Evolutionary conservation across 148 eudicot genomes (phyloP).

Genomic region (Polygonum maritimum): DNA sequence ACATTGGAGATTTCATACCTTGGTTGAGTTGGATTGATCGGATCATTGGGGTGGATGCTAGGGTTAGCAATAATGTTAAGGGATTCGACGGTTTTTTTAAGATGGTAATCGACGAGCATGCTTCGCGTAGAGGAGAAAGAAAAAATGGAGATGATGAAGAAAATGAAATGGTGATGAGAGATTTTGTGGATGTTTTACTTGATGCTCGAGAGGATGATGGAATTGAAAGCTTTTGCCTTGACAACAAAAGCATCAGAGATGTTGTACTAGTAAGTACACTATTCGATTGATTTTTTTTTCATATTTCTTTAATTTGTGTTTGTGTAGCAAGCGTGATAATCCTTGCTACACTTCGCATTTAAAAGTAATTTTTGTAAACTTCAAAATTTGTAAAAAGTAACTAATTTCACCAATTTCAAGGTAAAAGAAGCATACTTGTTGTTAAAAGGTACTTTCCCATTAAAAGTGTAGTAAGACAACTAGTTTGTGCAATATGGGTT

Average conservation of each 20-base stretch:
- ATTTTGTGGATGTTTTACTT: slow-evolving; percentile 32
- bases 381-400: too few species aligned
- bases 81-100: slow-evolving; percentile 26
- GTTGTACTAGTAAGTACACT: slow-evolving; percentile 18
- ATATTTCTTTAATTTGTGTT: too few species aligned
- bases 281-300: too few species aligned
- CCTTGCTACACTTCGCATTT: too few species aligned
- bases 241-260: slow-evolving; percentile 29
- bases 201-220: slow-evolving; percentile 21
- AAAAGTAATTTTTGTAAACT: too few species aligned
- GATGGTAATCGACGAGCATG: slow-evolving; percentile 22
- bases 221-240: slow-evolving; percentile 13
- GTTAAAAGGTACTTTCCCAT: too few species aligned
- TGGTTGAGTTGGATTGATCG: slow-evolving; percentile 27
- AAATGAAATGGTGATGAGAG: slow-evolving; percentile 10
- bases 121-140: not conserved
- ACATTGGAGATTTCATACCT: slow-evolving; percentile 27
- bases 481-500: too few species aligned
- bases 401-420: too few species aligned
- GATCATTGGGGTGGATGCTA: slow-evolving; percentile 18
- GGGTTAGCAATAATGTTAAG: slow-evolving; percentile 16
- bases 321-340: too few species aligned
- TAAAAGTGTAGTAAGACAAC: too few species aligned
- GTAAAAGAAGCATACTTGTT: too few species aligned
- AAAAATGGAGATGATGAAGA: not conserved